A percentile compares a stretch with the other conserved stretches of the same genome.
These are phyloP conservation scores for Lichina pygmaea DNA, from an alignment of 495 filamentous ascomycete genomes.

Conservation along the genomic window DNA sequence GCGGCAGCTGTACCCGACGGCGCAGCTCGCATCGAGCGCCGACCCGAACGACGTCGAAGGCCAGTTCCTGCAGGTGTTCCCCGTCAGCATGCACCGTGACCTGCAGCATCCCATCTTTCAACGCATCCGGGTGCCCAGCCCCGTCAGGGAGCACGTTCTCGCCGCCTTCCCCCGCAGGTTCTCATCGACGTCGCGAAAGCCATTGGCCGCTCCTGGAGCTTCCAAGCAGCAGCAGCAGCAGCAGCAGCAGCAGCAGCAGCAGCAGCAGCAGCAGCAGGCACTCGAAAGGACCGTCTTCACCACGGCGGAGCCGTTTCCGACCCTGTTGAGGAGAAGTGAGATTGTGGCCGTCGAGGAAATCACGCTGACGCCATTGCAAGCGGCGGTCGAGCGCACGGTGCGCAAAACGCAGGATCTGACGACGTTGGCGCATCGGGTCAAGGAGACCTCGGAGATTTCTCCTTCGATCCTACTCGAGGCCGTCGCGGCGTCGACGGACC, in stretches of 20 bases:
- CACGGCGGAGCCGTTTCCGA: conserved; percentile 70
- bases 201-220: conserved; percentile 30
- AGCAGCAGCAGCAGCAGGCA: conserved; percentile 9
- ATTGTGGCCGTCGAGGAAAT: conserved; percentile 41
- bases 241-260: too few relatives aligned
- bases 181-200: conserved; percentile 37
- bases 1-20: conserved; percentile 71
- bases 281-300: conserved; percentile 46
- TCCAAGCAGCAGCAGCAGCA: conserved; percentile 50
- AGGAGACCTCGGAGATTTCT: conserved; percentile 40
- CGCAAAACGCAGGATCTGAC: conserved; percentile 73
- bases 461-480: conserved; percentile 42
- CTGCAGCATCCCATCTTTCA: conserved; percentile 70
- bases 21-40: conserved; percentile 45
- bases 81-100: conserved; percentile 60
- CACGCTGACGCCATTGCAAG: conserved; percentile 48
- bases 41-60: conserved; percentile 68
- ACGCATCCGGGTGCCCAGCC: conserved; percentile 52
- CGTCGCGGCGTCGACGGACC: conserved; percentile 43
- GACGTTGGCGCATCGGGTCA: conserved; percentile 42
- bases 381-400: conserved; percentile 71
- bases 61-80: conserved; percentile 66
- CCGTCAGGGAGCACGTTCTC: conserved; percentile 63
- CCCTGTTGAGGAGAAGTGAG: conserved; percentile 70
- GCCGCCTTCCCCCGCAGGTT: conserved; percentile 46